Percentiles rank a stretch among this genome's conserved stretches.
Conservation (phyloP, 164 flowering plant genomes). For the Chimonanthus salicifolius region DNA sequence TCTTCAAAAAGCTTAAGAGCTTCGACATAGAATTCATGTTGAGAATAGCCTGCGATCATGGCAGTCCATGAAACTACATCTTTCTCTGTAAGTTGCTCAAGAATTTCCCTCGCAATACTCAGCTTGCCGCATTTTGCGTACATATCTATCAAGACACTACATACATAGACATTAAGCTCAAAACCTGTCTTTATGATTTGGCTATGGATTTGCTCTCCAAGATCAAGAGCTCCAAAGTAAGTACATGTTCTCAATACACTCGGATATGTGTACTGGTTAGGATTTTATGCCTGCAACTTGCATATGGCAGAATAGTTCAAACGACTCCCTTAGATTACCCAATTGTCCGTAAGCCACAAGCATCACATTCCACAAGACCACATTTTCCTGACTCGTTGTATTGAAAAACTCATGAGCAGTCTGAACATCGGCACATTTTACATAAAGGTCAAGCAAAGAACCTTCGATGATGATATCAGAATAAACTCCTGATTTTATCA, state of each 20-base stretch:
- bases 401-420: slow-evolving; percentile 22
- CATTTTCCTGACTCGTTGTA: slow-evolving; percentile 17
- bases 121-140: slow-evolving; percentile 28
- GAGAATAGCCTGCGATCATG: slow-evolving; percentile 29
- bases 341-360: slow-evolving; percentile 28
- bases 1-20: slow-evolving; percentile 23
- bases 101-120: slow-evolving; percentile 21
- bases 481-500: slow-evolving; percentile 17
- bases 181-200: slow-evolving; percentile 24
- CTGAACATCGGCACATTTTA: slow-evolving; percentile 20
- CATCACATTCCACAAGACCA: slow-evolving; percentile 32
- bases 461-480: slow-evolving; percentile 26
- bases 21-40: slow-evolving; percentile 15
- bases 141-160: slow-evolving; percentile 32
- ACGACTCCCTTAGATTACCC: slow-evolving; percentile 19
- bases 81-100: slow-evolving; percentile 15
- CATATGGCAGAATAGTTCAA: slow-evolving; percentile 22
- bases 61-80: slow-evolving; percentile 34
- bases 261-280: slow-evolving; percentile 29
- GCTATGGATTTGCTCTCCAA: slow-evolving; percentile 31
- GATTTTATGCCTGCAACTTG: slow-evolving; percentile 17
- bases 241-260: slow-evolving; percentile 31
- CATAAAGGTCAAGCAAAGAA: slow-evolving; percentile 27
- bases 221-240: slow-evolving; percentile 23
- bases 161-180: slow-evolving; percentile 26